phyloP scores from a whole-genome alignment of 1,284 basidiomycete genomes.

The Hemileia vastatrix region DNA sequence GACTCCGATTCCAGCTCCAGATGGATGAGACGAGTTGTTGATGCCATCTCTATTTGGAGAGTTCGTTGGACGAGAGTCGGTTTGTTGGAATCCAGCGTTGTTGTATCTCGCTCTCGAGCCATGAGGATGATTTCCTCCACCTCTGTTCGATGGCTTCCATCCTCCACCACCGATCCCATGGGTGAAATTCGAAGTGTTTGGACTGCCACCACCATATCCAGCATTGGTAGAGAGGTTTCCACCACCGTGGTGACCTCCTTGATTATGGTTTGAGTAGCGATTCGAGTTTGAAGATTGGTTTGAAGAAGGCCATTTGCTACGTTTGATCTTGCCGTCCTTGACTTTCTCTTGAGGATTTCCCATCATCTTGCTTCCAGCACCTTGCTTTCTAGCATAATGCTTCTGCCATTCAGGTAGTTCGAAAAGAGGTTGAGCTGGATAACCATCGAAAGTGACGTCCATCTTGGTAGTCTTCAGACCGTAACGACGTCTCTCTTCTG shows the following conservation, averaged over 20 bases:
- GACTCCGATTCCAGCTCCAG: neutral
- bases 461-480: conserved; percentile 3
- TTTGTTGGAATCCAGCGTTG: neutral
- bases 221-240: too few relatives aligned
- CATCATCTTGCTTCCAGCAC: too few relatives aligned
- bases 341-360: conserved; percentile 39
- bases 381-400: conserved; percentile 32
- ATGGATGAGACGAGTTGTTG: neutral
- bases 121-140: neutral
- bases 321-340: conserved; percentile 31
- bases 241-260: too few relatives aligned
- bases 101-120: neutral
- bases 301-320: neutral
- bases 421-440: conserved; percentile 29
- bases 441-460: conserved; percentile 9
- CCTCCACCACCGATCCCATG: neutral
- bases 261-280: too few relatives aligned
- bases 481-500: conserved; percentile 24
- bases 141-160: neutral
- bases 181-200: neutral
- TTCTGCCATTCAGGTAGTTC: conserved; percentile 32
- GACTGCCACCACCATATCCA: too few relatives aligned
- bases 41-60: neutral
- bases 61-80: neutral
- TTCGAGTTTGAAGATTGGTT: neutral